Evolutionary conservation across 768 basidiomycete genomes (phyloP).

Genomic region (Tulasnella sp.): DNA sequence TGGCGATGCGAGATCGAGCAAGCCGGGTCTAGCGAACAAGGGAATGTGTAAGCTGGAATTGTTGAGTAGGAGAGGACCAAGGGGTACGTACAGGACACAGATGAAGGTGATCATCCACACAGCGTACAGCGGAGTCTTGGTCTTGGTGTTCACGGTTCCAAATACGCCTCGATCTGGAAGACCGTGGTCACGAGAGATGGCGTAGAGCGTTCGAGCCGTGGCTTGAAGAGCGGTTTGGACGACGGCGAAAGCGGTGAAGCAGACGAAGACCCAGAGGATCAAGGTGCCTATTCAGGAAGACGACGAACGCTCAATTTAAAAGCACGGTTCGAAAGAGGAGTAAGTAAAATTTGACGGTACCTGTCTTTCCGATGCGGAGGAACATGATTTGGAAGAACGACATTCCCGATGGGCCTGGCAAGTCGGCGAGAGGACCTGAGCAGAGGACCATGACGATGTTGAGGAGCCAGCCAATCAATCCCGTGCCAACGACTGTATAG

Average conservation of each 20-base stretch:
- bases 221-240: slow-evolving; percentile 78
- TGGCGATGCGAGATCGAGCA: slow-evolving; percentile 76
- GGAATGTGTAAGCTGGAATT: too few species aligned
- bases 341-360: slow-evolving; percentile 46
- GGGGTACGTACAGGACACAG: slow-evolving; percentile 52
- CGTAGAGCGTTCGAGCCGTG: slow-evolving; percentile 77
- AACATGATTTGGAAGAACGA: slow-evolving; percentile 70
- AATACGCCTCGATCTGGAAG: slow-evolving; percentile 83
- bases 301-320: slow-evolving; percentile 55
- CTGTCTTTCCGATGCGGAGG: slow-evolving; percentile 73
- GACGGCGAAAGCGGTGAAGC: slow-evolving; percentile 86
- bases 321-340: background rate
- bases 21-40: slow-evolving; percentile 40
- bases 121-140: slow-evolving; percentile 75
- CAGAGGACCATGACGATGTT: slow-evolving; percentile 88
- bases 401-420: slow-evolving; percentile 71
- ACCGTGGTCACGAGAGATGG: slow-evolving; percentile 80
- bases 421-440: slow-evolving; percentile 68
- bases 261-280: slow-evolving; percentile 60
- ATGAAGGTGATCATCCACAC: slow-evolving; percentile 73
- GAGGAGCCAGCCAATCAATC: slow-evolving; percentile 79
- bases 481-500: slow-evolving; percentile 66
- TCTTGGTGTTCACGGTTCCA: slow-evolving; percentile 62
- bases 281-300: background rate
- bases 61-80: too few species aligned